Conservation (phyloP, 768 basidiomycete species). For the Albatrellus ellisii region DNA sequence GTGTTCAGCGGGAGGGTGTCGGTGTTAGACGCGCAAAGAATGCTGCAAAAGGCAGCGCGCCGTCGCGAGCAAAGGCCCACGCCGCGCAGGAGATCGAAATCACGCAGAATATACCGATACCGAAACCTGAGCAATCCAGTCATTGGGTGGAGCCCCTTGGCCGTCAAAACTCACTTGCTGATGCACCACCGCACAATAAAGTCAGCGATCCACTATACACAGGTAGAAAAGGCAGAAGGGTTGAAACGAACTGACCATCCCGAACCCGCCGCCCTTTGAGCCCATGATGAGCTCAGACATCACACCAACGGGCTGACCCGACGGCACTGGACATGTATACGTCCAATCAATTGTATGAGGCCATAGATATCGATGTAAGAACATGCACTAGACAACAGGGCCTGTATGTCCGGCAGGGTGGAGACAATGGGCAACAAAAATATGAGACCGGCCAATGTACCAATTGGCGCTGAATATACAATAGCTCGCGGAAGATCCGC, state of each 20-base stretch:
- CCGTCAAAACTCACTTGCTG: background rate
- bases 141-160: too few relatives aligned
- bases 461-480: slow-evolving; percentile 38
- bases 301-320: slow-evolving; percentile 50
- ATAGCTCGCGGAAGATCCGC: slow-evolving; percentile 42
- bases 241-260: slow-evolving; percentile 28
- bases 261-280: slow-evolving; percentile 46
- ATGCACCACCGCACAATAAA: background rate
- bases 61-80: slow-evolving; percentile 61
- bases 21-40: slow-evolving; percentile 31
- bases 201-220: background rate
- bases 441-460: slow-evolving; percentile 34
- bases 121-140: slow-evolving; percentile 28
- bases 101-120: slow-evolving; percentile 44
- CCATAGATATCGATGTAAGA: background rate
- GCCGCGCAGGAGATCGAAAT: slow-evolving; percentile 56
- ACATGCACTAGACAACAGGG: slow-evolving; percentile 34
- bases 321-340: slow-evolving; percentile 28
- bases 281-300: slow-evolving; percentile 54
- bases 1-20: slow-evolving; percentile 46
- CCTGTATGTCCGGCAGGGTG: slow-evolving; percentile 44
- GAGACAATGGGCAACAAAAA: slow-evolving; percentile 54
- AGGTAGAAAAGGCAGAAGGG: background rate
- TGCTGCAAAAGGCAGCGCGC: slow-evolving; percentile 41
- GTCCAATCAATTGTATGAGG: background rate